These are phyloP conservation scores for Russula brevipes DNA, from an alignment of 768 basidiomycete genomes.

Conservation along the genomic window DNA sequence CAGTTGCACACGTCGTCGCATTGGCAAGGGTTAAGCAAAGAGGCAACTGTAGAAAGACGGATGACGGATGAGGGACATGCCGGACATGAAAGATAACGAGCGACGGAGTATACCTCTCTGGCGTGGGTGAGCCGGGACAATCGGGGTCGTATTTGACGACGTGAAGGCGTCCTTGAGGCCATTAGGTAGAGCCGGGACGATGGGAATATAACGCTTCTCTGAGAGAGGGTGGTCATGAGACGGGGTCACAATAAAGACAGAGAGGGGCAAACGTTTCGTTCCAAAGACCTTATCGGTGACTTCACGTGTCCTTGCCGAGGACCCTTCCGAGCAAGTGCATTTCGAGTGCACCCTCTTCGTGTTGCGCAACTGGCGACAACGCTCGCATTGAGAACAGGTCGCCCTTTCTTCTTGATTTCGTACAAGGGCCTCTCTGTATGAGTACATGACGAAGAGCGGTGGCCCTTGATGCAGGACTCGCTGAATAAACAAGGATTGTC, in stretches of 20 bases:
- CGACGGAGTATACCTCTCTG: slow-evolving; percentile 19
- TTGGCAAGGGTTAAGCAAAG: slow-evolving; percentile 24
- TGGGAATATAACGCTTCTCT: slow-evolving; percentile 27
- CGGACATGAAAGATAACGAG: neutral
- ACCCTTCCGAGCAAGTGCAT: slow-evolving; percentile 24
- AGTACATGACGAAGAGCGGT: slow-evolving; percentile 26
- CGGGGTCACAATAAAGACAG: neutral
- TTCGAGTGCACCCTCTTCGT: slow-evolving; percentile 26
- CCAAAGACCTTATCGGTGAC: slow-evolving; percentile 22
- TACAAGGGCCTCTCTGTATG: slow-evolving; percentile 26
- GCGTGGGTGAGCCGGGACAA: slow-evolving; percentile 20
- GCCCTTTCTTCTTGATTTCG: slow-evolving; percentile 27
- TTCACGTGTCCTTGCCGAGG: slow-evolving; percentile 7
- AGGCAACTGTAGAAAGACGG: slow-evolving; percentile 14
- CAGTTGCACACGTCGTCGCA: slow-evolving; percentile 23
- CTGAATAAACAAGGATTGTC: neutral
- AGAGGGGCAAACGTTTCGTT: slow-evolving; percentile 24
- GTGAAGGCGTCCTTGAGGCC: slow-evolving; percentile 24
- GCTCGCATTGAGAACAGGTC: slow-evolving; percentile 27
- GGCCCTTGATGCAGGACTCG: slow-evolving; percentile 27
- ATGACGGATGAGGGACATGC: neutral
- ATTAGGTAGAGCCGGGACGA: slow-evolving; percentile 25
- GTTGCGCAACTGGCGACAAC: slow-evolving; percentile 24
- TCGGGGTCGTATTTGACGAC: neutral
- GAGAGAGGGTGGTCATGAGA: neutral